Base-by-base conservation (phyloP, 306 rosid species). In the Astragalus membranaceus region DNA sequence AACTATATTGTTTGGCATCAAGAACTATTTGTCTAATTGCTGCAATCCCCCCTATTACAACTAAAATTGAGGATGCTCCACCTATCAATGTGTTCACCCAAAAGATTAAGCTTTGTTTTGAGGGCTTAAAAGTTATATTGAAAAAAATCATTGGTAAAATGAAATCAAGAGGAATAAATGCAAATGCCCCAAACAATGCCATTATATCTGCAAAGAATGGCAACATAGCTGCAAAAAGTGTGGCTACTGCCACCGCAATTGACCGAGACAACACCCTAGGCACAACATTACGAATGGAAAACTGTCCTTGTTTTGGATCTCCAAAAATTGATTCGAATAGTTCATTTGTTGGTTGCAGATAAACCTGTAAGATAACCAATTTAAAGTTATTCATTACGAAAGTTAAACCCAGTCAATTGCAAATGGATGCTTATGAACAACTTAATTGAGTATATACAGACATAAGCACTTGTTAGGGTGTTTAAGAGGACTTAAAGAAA, bases 151-250 rank as follows among this genome's bases (percentile, higher is more conserved):
- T 92, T 4, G 98, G 98, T 74, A 92, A 79, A 32, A 92, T 89
- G 71, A 86, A 88, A 74, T 89, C 92, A 4, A 89, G 79, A 73
- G 98, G 98, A 65, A 92, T 82, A 84, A 53, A 86, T 10, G 91
- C 98, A 75, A 92, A 85, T 62, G 96, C 89, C 11, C 95, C 96
- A 48, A 92, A 77, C 64, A 92, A 32, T 13, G 98, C 89, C 89
- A 79, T 83, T 67, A 92, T 71, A 74, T 92, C 98, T 10, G 90
- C 79, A 75, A 92, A 88, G 85, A 92, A 89, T 47, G 98, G 96
- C 30, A 92, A 33, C 98, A 92, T 89, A 7, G 98, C 86, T 26
- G 95, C 96, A 2, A 89, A 72, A 8, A 67, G 6, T 4, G 95
- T 86, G 2, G 86, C 96, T 32, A 70, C 64, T 2, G 88, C 75